Base-by-base conservation (phyloP, 2,329 filamentous ascomycete species). In the Drechslerella dactyloides region DNA sequence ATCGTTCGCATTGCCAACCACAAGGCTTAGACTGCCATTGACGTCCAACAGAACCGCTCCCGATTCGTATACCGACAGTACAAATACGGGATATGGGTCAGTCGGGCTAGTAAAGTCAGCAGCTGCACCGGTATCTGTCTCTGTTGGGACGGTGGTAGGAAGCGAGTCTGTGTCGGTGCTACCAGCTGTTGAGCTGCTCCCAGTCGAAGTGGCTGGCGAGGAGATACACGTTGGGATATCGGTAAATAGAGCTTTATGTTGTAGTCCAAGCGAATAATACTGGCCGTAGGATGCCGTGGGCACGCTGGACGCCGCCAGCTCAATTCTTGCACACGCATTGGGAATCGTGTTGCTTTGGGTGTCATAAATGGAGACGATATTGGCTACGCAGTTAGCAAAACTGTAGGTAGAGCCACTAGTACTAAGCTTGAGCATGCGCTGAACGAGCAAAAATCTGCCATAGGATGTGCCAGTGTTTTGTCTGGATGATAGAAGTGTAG, bases 41-140 rank as follows among this genome's bases (percentile, higher is more conserved):
- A 64, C 35, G 17, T 33, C 27, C 8, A 33, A 8, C 8, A 54
- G 59, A 11, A 64, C 40, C 15, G 42, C 4, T 51, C 51, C 53
- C 10, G 11, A 21, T 13, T 56, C 54, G 15, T 48, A 40, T 2
- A 58, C 27, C 17, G 66, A 48, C 48, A 70, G 59, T 15, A 48
- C 59, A 15, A 70, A 70, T 2, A 70, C 42, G 1, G 66, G 66
- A 44, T 51, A 64, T 0, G 59, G 66, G 15, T 70, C 50, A 11
- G 27, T 27, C 4, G 52, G 1, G 42, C 44, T 64, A 2, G 66
- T 70, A 42, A 63, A 70, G 10, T 58, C 66, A 15, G 54, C 66
- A 42, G 61, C 58, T 1, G 46, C 24, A 35, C 42, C 66, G 2
- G 59, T 56, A n/a, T 60, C 19, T 11, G 51, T 52, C 17, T 50